Percentiles rank a stretch among this genome's conserved stretches.
Evolutionary conservation across 2,329 filamentous ascomycete species (phyloP).

Genomic region (Colletotrichum brevisporum): DNA sequence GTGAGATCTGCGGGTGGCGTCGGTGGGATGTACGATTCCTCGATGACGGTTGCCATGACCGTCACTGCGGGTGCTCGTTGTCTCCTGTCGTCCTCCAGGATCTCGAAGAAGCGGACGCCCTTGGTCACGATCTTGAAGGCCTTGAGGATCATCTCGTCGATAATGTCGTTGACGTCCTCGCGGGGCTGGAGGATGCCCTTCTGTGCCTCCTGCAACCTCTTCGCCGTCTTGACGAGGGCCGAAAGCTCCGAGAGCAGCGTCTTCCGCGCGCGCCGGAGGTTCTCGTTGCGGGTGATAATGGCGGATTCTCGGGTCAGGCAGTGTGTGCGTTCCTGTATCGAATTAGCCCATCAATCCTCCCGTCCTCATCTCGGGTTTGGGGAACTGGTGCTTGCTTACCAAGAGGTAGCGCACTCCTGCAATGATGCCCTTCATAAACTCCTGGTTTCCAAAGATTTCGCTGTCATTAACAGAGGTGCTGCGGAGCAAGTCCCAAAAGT

Average conservation of each 20-base stretch:
- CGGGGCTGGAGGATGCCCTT: slow-evolving; percentile 60
- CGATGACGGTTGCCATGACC: slow-evolving; percentile 72
- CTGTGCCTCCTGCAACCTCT: slow-evolving; percentile 84
- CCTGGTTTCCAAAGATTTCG: slow-evolving; percentile 88
- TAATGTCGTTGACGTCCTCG: slow-evolving; percentile 78
- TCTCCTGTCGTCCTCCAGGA: slow-evolving; percentile 77
- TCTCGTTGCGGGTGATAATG: slow-evolving; percentile 81
- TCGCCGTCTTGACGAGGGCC: slow-evolving; percentile 88
- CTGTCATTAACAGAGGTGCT: slow-evolving; percentile 82
- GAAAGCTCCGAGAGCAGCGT: slow-evolving; percentile 91
- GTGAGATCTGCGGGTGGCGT: slow-evolving; percentile 74
- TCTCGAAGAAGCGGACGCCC: slow-evolving; percentile 89
- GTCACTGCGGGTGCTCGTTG: slow-evolving; percentile 66
- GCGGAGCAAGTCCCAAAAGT: slow-evolving; percentile 92
- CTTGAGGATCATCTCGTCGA: slow-evolving; percentile 94
- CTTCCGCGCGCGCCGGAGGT: slow-evolving; percentile 85
- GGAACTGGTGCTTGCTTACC: slow-evolving; percentile 66
- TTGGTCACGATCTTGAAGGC: slow-evolving; percentile 95
- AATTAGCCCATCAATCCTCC: slow-evolving; percentile 6
- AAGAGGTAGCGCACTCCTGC: slow-evolving; percentile 91
- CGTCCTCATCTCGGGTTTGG: not conserved
- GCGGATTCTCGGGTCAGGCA: slow-evolving; percentile 87
- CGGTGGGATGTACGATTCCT: slow-evolving; percentile 71
- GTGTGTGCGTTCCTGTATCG: slow-evolving; percentile 83
- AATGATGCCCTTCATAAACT: slow-evolving; percentile 94